A percentile compares a stretch with the other conserved stretches of the same genome.
These are phyloP conservation scores for Penicillium flavigenum DNA, from an alignment of 495 filamentous ascomycete species.

Conservation along the genomic window DNA sequence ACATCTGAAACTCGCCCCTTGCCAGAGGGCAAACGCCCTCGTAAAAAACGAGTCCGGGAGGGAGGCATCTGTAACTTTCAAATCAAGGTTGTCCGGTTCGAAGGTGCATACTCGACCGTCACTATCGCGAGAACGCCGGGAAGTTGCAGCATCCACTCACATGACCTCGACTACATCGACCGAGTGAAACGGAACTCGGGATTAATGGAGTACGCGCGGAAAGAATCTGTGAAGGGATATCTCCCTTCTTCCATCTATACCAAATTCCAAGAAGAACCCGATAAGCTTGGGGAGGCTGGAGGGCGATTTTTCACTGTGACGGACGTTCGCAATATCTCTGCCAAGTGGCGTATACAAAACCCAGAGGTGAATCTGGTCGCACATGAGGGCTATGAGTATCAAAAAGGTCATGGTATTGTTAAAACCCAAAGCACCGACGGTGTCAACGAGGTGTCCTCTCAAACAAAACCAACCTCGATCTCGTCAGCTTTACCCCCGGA, in stretches of 20 bases:
- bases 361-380: constrained; percentile 47
- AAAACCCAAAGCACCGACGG: constrained; percentile 28
- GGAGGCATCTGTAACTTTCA: constrained; percentile 53
- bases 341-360: constrained; percentile 53
- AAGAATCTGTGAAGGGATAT: constrained; percentile 52
- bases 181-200: constrained; percentile 53
- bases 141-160: constrained; percentile 45
- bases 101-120: constrained; percentile 48
- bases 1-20: constrained; percentile 45
- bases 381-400: constrained; percentile 53
- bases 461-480: constrained; percentile 17
- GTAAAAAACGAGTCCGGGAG: constrained; percentile 51
- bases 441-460: constrained; percentile 14
- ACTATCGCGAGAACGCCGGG: constrained; percentile 44
- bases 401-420: constrained; percentile 52
- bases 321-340: constrained; percentile 52
- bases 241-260: constrained; percentile 53
- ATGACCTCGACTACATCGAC: constrained; percentile 53
- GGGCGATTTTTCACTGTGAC: constrained; percentile 51
- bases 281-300: constrained; percentile 49
- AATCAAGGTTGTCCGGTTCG: constrained; percentile 51
- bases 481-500: constrained; percentile 40
- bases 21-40: constrained; percentile 51
- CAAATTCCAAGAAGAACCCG: constrained; percentile 49
- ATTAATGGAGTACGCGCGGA: constrained; percentile 51